Evolutionary conservation across 1,284 basidiomycete genomes (phyloP).

Genomic region (Cutaneotrichosporon sp.): DNA sequence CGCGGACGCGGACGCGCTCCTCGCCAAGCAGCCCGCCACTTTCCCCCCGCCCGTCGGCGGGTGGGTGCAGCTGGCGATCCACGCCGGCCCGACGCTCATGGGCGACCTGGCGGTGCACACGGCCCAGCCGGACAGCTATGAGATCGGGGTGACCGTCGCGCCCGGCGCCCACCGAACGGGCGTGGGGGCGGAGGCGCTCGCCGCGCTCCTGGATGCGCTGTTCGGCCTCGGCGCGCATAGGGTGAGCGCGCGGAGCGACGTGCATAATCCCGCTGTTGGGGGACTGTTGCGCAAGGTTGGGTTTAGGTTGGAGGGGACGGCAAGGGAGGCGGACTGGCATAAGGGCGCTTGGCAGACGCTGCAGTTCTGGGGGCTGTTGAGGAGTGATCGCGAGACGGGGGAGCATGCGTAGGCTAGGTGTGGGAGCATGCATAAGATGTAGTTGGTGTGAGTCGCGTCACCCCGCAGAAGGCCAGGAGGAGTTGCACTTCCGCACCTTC

Average conservation of each 20-base stretch:
- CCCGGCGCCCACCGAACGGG: background rate
- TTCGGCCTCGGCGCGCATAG: background rate
- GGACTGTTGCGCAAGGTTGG: background rate
- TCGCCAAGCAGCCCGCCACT: background rate
- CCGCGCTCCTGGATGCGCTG: background rate
- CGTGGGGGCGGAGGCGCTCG: background rate
- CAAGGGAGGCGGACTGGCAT: background rate
- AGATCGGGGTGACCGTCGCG: slow-evolving; percentile 10
- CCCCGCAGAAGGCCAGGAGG: background rate
- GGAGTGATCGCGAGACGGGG: background rate
- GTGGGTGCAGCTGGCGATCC: slow-evolving; percentile 13
- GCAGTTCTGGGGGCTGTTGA: background rate
- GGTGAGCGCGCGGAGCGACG: background rate
- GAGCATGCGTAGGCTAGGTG: background rate
- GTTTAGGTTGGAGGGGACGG: background rate
- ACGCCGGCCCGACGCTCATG: background rate
- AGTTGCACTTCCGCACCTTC: background rate
- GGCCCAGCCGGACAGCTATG: slow-evolving; percentile 9
- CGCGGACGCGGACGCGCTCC: background rate
- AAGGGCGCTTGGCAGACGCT: background rate
- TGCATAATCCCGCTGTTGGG: background rate
- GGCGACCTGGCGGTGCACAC: slow-evolving; percentile 9
- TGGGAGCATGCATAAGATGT: background rate
- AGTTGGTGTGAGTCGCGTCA: background rate
- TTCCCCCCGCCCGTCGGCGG: background rate